A percentile compares a stretch with the other conserved stretches of the same genome.
Conservation (phyloP, 495 filamentous ascomycete genomes). For the Platismatia glauca region DNA sequence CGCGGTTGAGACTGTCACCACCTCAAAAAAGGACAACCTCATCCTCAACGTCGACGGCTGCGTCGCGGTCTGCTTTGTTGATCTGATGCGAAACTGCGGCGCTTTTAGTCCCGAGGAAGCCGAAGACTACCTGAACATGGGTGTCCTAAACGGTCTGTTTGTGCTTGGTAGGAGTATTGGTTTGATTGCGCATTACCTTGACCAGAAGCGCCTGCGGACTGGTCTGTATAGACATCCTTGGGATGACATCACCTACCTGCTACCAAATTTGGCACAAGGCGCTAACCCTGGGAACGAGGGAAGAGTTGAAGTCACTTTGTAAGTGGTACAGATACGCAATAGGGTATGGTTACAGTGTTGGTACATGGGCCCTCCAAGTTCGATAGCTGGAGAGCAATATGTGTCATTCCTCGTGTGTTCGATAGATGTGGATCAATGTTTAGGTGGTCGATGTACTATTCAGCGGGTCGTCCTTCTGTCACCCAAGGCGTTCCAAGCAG, state of each 20-base stretch:
- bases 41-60: constrained; percentile 99
- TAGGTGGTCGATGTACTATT: not conserved
- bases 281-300: constrained; percentile 70
- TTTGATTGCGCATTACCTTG: constrained; percentile 98
- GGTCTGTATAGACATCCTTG: constrained; percentile 98
- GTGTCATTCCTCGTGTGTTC: not conserved
- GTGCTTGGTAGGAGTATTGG: constrained; percentile 92
- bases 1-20: constrained; percentile 95
- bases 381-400: not conserved
- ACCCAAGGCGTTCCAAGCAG: not conserved
- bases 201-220: constrained; percentile 97
- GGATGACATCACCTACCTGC: constrained; percentile 96
- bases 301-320: constrained; percentile 80
- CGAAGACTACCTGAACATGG: constrained; percentile 63
- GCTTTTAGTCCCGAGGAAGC: constrained; percentile 64
- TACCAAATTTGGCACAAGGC: constrained; percentile 67
- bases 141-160: constrained; percentile 98
- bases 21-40: constrained; percentile 99
- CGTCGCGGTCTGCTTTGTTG: constrained; percentile 97
- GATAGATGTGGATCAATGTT: not conserved
- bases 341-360: not conserved
- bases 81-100: constrained; percentile 94
- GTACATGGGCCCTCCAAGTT: not conserved
- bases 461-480: not conserved
- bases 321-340: constrained; percentile 19